phyloP scores from a whole-genome alignment of 495 filamentous ascomycete genomes.

The Opeltia flavorubescens region DNA sequence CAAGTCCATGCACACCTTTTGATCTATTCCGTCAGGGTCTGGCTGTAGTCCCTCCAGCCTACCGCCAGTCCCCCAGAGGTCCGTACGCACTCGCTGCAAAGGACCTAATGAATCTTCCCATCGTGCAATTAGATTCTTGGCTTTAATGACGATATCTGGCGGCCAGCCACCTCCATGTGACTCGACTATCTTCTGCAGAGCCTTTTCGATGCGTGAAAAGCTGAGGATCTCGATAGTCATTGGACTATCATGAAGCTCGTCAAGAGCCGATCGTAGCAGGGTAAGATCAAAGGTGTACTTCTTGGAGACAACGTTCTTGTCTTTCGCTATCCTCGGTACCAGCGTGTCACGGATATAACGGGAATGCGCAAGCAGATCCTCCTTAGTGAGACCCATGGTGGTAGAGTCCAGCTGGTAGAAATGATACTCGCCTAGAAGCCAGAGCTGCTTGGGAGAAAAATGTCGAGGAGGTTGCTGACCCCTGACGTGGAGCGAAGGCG shows the following conservation, averaged over 20 bases:
- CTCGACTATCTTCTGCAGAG: slow-evolving; percentile 7
- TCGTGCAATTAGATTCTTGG: slow-evolving; percentile 7
- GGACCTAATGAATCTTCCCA: slow-evolving; percentile 13
- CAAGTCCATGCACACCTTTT: too few species aligned
- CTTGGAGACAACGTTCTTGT: background rate
- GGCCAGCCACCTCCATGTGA: slow-evolving; percentile 6
- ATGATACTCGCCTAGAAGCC: too few species aligned
- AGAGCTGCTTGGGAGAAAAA: too few species aligned
- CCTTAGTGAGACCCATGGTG: background rate
- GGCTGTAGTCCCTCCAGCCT: slow-evolving; percentile 13
- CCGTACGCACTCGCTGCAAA: slow-evolving; percentile 8
- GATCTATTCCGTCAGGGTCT: too few species aligned
- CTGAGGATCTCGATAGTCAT: slow-evolving; percentile 12
- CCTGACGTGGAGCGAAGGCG: too few species aligned
- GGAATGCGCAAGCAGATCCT: slow-evolving; percentile 2
- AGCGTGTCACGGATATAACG: slow-evolving; percentile 14
- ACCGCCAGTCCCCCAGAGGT: slow-evolving; percentile 11
- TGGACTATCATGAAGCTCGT: slow-evolving; percentile 1
- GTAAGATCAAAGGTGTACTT: background rate
- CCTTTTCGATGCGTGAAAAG: slow-evolving; percentile 13
- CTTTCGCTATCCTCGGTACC: slow-evolving; percentile 3
- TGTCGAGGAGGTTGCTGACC: too few species aligned
- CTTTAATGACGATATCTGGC: slow-evolving; percentile 5
- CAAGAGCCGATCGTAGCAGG: slow-evolving; percentile 4
- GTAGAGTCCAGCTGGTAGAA: too few species aligned